phyloP scores from a whole-genome alignment of 2,329 filamentous ascomycete species.

The Calycina herbarum region DNA sequence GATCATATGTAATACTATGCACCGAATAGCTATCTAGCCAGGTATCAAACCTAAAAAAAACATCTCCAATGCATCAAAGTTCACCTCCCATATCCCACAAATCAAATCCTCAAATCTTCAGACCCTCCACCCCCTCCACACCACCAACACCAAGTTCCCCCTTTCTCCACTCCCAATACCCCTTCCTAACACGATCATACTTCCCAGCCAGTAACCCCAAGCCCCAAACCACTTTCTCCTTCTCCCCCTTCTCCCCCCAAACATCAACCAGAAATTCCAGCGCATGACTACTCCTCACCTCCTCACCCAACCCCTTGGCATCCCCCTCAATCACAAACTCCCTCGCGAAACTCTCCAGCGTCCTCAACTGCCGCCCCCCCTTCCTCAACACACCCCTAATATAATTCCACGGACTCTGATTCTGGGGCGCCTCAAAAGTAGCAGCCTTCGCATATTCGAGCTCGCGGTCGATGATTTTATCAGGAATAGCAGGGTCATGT shows the following conservation, averaged over 20 bases:
- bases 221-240: conserved; percentile 65
- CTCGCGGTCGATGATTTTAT: conserved; percentile 70
- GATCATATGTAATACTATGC: too few relatives aligned
- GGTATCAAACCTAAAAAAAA: too few relatives aligned
- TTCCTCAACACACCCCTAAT: conserved; percentile 73
- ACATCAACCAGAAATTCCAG: conserved; percentile 73
- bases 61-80: too few relatives aligned
- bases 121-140: background rate
- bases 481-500: conserved; percentile 57
- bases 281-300: conserved; percentile 62
- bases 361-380: conserved; percentile 52
- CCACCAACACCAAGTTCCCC: conserved; percentile 20
- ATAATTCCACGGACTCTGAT: conserved; percentile 94
- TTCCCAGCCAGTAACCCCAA: conserved; percentile 74
- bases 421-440: conserved; percentile 82
- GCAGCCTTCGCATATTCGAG: conserved; percentile 71
- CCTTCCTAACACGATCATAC: conserved; percentile 87
- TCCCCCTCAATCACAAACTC: conserved; percentile 52
- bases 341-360: conserved; percentile 49
- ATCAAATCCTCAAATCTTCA: conserved; percentile 7
- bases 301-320: conserved; percentile 45
- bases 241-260: conserved; percentile 53
- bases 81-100: too few relatives aligned
- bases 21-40: too few relatives aligned
- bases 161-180: conserved; percentile 85